A percentile compares a stretch with the other conserved stretches of the same genome.
Conservation (phyloP, 768 basidiomycete genomes). For the Amanita rubescens region DNA sequence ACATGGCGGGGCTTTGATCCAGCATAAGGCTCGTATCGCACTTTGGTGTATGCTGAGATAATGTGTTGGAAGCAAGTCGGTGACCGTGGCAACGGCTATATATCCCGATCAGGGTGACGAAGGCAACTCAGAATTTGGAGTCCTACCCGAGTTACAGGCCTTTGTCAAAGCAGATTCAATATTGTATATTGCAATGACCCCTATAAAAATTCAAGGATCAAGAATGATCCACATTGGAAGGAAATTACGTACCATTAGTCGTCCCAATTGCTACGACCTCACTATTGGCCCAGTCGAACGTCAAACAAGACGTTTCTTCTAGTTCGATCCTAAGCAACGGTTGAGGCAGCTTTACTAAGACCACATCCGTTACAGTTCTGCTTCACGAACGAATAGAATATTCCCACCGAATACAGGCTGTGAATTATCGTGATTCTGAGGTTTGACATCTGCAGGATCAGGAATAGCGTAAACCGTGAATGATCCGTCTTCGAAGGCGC, state of each 20-base stretch:
- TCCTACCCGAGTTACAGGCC: conserved; percentile 24
- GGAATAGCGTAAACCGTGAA: conserved; percentile 75
- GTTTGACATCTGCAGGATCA: conserved; percentile 51
- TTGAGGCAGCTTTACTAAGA: conserved; percentile 47
- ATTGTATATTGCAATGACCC: conserved; percentile 52
- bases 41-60: conserved; percentile 73
- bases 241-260: conserved; percentile 55
- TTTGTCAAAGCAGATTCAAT: conserved; percentile 35
- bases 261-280: conserved; percentile 76
- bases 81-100: conserved; percentile 22
- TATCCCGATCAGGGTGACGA: neutral
- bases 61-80: conserved; percentile 56
- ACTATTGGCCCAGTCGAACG: conserved; percentile 88
- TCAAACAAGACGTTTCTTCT: conserved; percentile 69
- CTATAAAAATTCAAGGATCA: conserved; percentile 20
- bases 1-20: conserved; percentile 62
- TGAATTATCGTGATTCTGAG: conserved; percentile 18
- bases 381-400: neutral
- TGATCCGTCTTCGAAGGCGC: conserved; percentile 83
- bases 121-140: neutral
- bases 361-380: neutral
- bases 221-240: neutral
- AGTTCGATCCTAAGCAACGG: conserved; percentile 70
- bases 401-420: conserved; percentile 46
- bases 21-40: conserved; percentile 67